These are phyloP conservation scores for Psidium guajava DNA, from an alignment of 345 rosid genomes.

Conservation along the genomic window DNA sequence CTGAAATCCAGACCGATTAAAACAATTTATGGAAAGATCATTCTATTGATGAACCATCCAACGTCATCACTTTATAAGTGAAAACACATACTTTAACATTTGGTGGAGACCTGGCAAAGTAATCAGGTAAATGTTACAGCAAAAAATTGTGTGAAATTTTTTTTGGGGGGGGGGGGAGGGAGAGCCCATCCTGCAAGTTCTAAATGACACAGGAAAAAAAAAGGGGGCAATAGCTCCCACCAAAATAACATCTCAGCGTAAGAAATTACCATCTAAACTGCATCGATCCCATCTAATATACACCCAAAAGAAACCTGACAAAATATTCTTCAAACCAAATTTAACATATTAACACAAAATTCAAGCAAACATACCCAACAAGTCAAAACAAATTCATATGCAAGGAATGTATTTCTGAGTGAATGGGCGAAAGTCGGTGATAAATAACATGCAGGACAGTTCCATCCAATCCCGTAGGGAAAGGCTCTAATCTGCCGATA, in stretches of 20 bases:
- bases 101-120: background rate
- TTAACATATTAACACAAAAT: background rate
- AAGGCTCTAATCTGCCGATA: background rate
- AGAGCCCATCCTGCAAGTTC: background rate
- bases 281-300: background rate
- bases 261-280: background rate
- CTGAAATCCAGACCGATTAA: background rate
- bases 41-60: background rate
- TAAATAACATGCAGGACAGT: background rate
- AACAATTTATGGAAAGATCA: background rate
- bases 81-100: background rate
- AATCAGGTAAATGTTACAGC: background rate
- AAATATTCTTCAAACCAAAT: background rate
- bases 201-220: background rate
- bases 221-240: too few species aligned
- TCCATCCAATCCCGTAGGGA: background rate
- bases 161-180: background rate
- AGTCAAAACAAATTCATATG: too few species aligned
- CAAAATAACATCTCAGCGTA: background rate
- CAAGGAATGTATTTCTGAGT: too few species aligned
- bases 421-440: background rate
- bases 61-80: background rate
- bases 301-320: background rate
- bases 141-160: background rate
- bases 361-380: background rate